phyloP scores from a whole-genome alignment of 345 rosid genomes.

The Hibiscus trionum region DNA sequence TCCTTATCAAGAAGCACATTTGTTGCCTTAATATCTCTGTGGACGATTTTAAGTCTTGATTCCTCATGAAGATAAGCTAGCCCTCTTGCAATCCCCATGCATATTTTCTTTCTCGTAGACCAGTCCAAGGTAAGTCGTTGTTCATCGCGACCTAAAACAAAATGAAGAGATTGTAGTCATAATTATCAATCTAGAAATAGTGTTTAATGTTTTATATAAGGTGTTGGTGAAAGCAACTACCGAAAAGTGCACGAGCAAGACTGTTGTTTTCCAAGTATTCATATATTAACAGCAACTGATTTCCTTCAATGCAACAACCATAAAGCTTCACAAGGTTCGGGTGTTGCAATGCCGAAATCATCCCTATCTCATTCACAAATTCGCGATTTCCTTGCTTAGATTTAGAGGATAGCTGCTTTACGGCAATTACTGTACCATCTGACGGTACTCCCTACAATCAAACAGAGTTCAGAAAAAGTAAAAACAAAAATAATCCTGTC shows the following conservation, averaged over 20 bases:
- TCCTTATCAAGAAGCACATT: conserved; percentile 61
- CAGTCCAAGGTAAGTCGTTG: conserved; percentile 40
- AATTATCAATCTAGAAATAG: neutral
- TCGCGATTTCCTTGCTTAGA: conserved; percentile 69
- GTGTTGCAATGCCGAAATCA: conserved; percentile 64
- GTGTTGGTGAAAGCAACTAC: conserved; percentile 20
- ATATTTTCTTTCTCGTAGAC: conserved; percentile 46
- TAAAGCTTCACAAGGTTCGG: conserved; percentile 55
- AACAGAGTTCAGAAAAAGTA: neutral
- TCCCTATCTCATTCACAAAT: conserved; percentile 58
- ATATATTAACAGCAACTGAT: conserved; percentile 47
- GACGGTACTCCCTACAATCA: conserved; percentile 41
- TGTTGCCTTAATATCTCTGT: conserved; percentile 64
- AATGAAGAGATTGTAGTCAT: neutral
- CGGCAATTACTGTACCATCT: conserved; percentile 50
- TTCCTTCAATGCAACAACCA: conserved; percentile 62
- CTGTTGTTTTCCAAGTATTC: conserved; percentile 60
- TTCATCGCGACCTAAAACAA: conserved; percentile 33
- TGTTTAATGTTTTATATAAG: neutral
- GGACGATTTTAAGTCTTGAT: conserved; percentile 60
- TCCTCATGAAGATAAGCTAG: conserved; percentile 61
- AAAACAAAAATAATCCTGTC: neutral
- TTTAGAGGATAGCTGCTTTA: conserved; percentile 62
- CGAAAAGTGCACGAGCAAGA: conserved; percentile 56
- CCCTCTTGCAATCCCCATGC: conserved; percentile 48